phyloP scores from a whole-genome alignment of 805 yeast genomes.

The Komagataella mondaviorum region DNA sequence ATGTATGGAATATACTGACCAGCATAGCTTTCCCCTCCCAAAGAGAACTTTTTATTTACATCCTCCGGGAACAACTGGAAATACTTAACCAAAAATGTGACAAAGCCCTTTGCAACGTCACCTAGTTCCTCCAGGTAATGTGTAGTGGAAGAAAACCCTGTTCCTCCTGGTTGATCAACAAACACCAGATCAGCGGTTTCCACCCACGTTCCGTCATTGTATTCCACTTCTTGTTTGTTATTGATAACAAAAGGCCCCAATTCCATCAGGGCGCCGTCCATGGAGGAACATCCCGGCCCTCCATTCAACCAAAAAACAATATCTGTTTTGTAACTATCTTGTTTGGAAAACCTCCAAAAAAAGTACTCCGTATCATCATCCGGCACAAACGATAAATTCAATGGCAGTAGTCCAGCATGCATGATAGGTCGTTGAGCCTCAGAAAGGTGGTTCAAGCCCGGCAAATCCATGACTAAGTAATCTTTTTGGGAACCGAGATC shows the following conservation, averaged over 20 bases:
- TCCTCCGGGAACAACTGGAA: slow-evolving; percentile 2
- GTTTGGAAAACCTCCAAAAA: slow-evolving; percentile 56
- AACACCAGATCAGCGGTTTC: slow-evolving; percentile 66
- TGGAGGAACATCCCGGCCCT: slow-evolving; percentile 96
- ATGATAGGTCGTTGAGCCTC: slow-evolving; percentile 27
- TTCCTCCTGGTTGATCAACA: slow-evolving; percentile 91
- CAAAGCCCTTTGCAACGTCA: slow-evolving; percentile 48
- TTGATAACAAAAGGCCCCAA: slow-evolving; percentile 74
- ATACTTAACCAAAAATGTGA: slow-evolving; percentile 53
- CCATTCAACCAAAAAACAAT: slow-evolving; percentile 88
- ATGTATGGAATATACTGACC: slow-evolving; percentile 93
- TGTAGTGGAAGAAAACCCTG: slow-evolving; percentile 69
- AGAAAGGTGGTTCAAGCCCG: slow-evolving; percentile 13
- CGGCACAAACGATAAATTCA: slow-evolving; percentile 39
- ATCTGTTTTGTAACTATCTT: slow-evolving; percentile 4
- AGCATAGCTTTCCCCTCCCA: slow-evolving; percentile 95
- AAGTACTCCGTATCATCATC: slow-evolving; percentile 48
- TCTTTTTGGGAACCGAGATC: not conserved
- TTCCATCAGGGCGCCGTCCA: slow-evolving; percentile 95
- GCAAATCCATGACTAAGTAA: slow-evolving; percentile 10
- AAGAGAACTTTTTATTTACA: slow-evolving; percentile 40
- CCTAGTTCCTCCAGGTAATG: slow-evolving; percentile 39
- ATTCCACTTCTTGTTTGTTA: slow-evolving; percentile 24
- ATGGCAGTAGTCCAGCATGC: slow-evolving; percentile 35
- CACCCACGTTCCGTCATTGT: slow-evolving; percentile 76